Conservation (phyloP, 306 rosid species). For the Myrica gale region DNA sequence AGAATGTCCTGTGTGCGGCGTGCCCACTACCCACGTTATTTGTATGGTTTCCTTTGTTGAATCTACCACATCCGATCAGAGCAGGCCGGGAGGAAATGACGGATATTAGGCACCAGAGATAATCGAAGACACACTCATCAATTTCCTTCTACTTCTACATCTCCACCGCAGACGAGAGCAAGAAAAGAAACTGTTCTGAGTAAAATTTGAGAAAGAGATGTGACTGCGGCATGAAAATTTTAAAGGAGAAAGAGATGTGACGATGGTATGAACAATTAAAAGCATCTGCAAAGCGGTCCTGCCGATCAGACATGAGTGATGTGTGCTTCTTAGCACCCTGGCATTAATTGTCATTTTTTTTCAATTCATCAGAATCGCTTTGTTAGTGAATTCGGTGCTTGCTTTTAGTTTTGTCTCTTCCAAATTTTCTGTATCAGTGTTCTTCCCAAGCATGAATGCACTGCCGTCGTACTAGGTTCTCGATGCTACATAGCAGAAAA, state of each 20-base stretch:
- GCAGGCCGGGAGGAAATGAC: not conserved
- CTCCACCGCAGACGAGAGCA: not conserved
- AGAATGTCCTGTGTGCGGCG: too few relatives aligned
- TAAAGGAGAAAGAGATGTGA: too few relatives aligned
- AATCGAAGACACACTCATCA: not conserved
- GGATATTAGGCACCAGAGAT: not conserved
- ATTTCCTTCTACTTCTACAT: too few relatives aligned
- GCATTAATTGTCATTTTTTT: not conserved
- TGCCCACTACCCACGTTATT: not conserved
- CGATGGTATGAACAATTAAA: not conserved
- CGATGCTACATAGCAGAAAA: too few relatives aligned
- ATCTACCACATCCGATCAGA: not conserved
- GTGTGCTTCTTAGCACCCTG: not conserved
- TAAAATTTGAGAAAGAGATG: constrained; percentile 10
- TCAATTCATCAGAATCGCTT: too few relatives aligned
- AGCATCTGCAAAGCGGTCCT: not conserved
- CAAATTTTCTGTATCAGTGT: not conserved
- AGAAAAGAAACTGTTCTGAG: not conserved
- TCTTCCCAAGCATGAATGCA: not conserved
- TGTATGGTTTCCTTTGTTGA: not conserved
- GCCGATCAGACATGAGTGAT: not conserved
- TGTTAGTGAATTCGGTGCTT: too few relatives aligned
- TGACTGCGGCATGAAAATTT: not conserved
- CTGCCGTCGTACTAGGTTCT: not conserved
- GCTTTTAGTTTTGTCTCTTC: not conserved